Evolutionary conservation across 805 yeast species (phyloP), one percentile per base, ranked within the genome.

Genomic region (Cyberlindnera bimundalis): DNA sequence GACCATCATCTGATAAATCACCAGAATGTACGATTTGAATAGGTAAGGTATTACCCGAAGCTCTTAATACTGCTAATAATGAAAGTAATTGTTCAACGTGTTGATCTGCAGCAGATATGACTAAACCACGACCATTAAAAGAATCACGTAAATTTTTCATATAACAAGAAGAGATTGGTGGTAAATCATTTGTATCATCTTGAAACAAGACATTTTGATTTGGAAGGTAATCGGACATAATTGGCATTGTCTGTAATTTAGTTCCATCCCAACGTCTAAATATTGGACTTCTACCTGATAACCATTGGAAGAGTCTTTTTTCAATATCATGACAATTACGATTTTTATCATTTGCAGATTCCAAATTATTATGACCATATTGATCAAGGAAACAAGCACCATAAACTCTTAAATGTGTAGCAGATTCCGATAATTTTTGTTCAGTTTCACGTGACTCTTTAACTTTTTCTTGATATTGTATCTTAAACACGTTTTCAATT

Each of bases 21-120:
- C 62, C 66, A 36, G 60, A 59, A 36, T 58, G 62, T n/a, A 71
- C 53, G 6, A 71, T 46, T 54, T 71, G 69, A 27, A 71, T 64
- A 5, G 76, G 76, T 20, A 66, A 48, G 11, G 36, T 44, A 48
- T 68, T 71, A 2, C 61, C 59, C 10, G 55, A 33, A 13, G 59
- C 58, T 25, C 73, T 50, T 12, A 69, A 50, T 32, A 73, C 56
- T 1, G 73, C 70, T 26, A 84, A 56, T 15, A 63, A 32, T n/a
- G 58, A 50, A 4, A 56, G 33, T 13, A 66, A 48, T n/a, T 59
- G 50, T 8, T 51, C 47, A 5, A 60, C 48, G 39, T 61, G 61
- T 3, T 37, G 38, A 33, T 65, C 66, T 2, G 51, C 46, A 10
- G 61, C 57, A 11, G 64, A 54, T 27, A 65, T 34, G 2, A 59